Evolutionary conservation across 2,329 filamentous ascomycete species (phyloP), one percentile per base, ranked within the genome.

Genomic region (Aspergillus brunneoviolaceus): DNA sequence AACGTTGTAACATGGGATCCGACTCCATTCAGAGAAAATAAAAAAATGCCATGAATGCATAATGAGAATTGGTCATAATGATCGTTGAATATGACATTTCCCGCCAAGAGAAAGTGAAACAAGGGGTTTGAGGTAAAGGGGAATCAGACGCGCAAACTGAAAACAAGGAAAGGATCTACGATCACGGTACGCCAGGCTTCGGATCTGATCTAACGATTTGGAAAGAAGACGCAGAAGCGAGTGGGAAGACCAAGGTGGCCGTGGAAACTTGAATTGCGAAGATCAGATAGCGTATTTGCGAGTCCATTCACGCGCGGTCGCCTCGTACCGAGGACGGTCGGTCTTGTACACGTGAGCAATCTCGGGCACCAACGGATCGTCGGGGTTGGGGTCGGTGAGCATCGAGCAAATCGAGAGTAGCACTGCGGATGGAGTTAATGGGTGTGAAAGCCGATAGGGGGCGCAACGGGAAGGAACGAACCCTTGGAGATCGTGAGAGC

Each of bases 321-420:
- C 91, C 83, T 99, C 95, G 80, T 99, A 99, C 79, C 92, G 87
- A 72, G 91, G 87, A 71, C 92, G 90, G 80, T 99, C 95, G 67
- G 94, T 97, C 89, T 99, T 99, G 90, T 99, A 99, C 76, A 98
- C 92, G 77, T 99, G 95, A 72, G 95, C 95, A 74, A 99, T 99
- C 84, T 99, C 95, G 66, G 95, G 95, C 63, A 99, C 95, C 69
- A 99, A 89, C 75, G 95, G 95, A 80, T 99, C 95, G 79, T 99
- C 95, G 67, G 95, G 95, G 85, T 99, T 99, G 71, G 95, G 95
- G 82, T 99, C 95, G 75, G 95, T 99, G 79, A 99, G 85, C 95
- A 99, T 98, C 57, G 95, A 99, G 86, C 95, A 99, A 84, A 99
- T 99, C 60, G 95, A 98, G 67, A 99, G 87, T 29, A 99, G 86